Percentiles rank a stretch among this genome's conserved stretches.
Conservation (phyloP, 1,284 basidiomycete genomes). For the Microstroma glucosiphilum region DNA sequence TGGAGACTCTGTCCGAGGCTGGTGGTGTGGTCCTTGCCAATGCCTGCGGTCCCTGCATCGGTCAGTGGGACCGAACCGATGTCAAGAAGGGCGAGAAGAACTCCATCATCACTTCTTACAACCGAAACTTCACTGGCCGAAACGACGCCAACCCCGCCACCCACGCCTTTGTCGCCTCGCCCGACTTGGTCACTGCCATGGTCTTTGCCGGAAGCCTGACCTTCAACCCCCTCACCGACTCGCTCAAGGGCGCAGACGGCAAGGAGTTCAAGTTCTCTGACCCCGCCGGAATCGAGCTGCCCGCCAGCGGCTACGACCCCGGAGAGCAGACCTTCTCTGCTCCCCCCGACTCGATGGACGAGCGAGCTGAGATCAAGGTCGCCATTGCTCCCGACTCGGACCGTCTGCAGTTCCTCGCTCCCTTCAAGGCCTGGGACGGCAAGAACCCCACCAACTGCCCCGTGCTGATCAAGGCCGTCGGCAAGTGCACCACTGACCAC, state of each 20-base stretch:
- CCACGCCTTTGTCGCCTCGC: slow-evolving; percentile 96
- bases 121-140: slow-evolving; percentile 99
- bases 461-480: slow-evolving; percentile 93
- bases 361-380: slow-evolving; percentile 77
- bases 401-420: slow-evolving; percentile 86
- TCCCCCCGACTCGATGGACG: slow-evolving; percentile 62
- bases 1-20: slow-evolving; percentile 74
- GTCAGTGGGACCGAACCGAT: slow-evolving; percentile 96
- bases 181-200: slow-evolving; percentile 96
- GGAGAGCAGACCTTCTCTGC: slow-evolving; percentile 96
- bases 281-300: slow-evolving; percentile 84
- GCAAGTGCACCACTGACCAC: slow-evolving; percentile 81
- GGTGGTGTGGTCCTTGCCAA: slow-evolving; percentile 95
- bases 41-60: slow-evolving; percentile 97
- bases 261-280: slow-evolving; percentile 95
- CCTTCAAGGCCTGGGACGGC: slow-evolving; percentile 88
- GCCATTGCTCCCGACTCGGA: slow-evolving; percentile 82
- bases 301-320: slow-evolving; percentile 87
- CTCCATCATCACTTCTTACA: slow-evolving; percentile 92
- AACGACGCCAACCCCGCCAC: slow-evolving; percentile 99
- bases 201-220: slow-evolving; percentile 86
- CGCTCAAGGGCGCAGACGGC: slow-evolving; percentile 81
- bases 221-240: slow-evolving; percentile 94
- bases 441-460: slow-evolving; percentile 84
- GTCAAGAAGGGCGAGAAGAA: slow-evolving; percentile 94